phyloP scores from a whole-genome alignment of 164 flowering plant species.

The Berberis vulgaris region DNA sequence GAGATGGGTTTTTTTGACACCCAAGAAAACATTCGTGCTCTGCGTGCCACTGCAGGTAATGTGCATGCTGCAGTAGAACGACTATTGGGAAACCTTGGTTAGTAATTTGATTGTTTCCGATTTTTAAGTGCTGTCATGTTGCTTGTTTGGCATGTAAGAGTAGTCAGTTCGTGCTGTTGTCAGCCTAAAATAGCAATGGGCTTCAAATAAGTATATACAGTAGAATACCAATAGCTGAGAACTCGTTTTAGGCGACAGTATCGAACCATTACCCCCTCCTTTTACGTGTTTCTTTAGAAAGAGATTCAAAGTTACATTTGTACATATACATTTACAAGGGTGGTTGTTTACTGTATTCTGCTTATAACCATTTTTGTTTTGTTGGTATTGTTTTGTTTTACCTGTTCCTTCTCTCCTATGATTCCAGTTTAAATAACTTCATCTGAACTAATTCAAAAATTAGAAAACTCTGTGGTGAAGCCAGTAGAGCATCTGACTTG shows the following conservation, averaged over 20 bases:
- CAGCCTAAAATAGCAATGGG: neutral
- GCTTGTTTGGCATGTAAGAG: neutral
- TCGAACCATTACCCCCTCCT: neutral
- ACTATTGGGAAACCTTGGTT: slow-evolving; percentile 68
- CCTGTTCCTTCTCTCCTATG: too few species aligned
- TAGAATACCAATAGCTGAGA: neutral
- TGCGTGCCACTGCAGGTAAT: slow-evolving; percentile 80
- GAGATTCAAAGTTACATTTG: neutral
- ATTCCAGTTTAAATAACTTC: too few species aligned
- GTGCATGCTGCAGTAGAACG: slow-evolving; percentile 99
- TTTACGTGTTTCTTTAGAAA: neutral
- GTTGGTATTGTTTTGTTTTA: neutral
- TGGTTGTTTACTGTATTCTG: neutral
- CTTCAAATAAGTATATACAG: neutral
- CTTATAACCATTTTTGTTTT: neutral
- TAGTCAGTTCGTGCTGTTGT: neutral
- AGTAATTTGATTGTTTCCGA: slow-evolving; percentile 17
- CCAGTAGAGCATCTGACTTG: too few species aligned
- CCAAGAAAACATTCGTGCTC: slow-evolving; percentile 82
- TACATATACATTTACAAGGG: neutral
- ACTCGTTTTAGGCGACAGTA: neutral
- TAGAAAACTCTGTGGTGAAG: too few species aligned
- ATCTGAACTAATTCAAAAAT: too few species aligned
- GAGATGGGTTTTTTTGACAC: slow-evolving; percentile 98
- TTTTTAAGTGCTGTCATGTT: neutral